A percentile compares a stretch with the other conserved stretches of the same genome.
Conservation (phyloP, 345 rosid genomes). For the Gossypium raimondii region DNA sequence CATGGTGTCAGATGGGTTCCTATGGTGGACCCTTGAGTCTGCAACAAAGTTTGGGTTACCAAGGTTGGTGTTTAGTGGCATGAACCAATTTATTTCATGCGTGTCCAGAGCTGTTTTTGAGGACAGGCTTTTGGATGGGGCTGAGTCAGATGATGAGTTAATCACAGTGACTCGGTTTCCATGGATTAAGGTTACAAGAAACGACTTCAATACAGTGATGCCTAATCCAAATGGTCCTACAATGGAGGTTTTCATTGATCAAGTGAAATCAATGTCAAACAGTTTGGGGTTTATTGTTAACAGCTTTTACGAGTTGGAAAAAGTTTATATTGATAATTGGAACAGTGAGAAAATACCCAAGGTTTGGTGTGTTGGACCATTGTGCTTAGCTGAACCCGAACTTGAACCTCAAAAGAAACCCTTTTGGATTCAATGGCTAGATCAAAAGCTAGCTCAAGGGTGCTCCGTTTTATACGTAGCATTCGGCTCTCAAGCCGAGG, state of each 20-base stretch:
- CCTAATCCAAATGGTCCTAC: neutral
- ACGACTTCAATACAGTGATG: slow-evolving; percentile 25
- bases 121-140: slow-evolving; percentile 14
- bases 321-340: neutral
- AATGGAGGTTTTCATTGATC: neutral
- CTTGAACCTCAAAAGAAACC: neutral
- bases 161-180: slow-evolving; percentile 51
- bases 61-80: slow-evolving; percentile 51
- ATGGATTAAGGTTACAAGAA: slow-evolving; percentile 50
- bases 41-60: slow-evolving; percentile 59
- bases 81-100: slow-evolving; percentile 25
- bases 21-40: slow-evolving; percentile 78
- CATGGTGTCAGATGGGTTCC: slow-evolving; percentile 64
- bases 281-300: neutral
- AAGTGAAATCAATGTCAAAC: neutral
- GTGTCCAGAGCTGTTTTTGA: slow-evolving; percentile 1
- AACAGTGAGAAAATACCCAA: neutral
- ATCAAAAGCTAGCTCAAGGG: too few relatives aligned
- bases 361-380: neutral
- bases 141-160: slow-evolving; percentile 37
- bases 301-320: neutral
- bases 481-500: too few relatives aligned
- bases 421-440: too few relatives aligned
- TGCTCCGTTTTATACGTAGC: too few relatives aligned
- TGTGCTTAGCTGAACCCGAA: neutral